A percentile compares a stretch with the other conserved stretches of the same genome.
Conservation (phyloP, 371 early-diverging fungal genomes). For the Mortierella sp. region DNA sequence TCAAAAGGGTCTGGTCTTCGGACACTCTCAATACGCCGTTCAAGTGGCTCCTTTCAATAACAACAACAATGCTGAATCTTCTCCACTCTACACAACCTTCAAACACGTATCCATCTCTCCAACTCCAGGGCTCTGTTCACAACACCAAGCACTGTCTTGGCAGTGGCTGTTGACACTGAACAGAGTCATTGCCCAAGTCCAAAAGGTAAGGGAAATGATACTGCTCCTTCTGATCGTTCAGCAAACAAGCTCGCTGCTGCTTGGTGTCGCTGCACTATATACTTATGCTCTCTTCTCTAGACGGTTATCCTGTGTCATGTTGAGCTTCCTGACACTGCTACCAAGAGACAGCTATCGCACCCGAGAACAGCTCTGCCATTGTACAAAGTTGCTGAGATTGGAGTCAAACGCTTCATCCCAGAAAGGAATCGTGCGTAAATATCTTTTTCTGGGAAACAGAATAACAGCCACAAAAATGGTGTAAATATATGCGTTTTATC, state of each 20-base stretch:
- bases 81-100: background rate
- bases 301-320: conserved; percentile 71
- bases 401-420: conserved; percentile 71
- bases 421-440: conserved; percentile 64
- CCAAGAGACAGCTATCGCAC: conserved; percentile 15
- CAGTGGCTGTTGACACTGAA: conserved; percentile 68
- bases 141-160: conserved; percentile 59
- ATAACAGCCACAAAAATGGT: no score
- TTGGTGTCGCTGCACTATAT: background rate
- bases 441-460: background rate
- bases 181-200: conserved; percentile 74
- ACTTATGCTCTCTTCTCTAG: conserved; percentile 31
- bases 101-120: conserved; percentile 28
- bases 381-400: conserved; percentile 63
- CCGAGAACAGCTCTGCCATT: conserved; percentile 43
- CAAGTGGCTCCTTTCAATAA: conserved; percentile 28
- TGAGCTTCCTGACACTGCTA: conserved; percentile 38
- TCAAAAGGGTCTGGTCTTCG: conserved; percentile 46
- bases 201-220: conserved; percentile 59
- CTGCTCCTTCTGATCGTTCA: no score
- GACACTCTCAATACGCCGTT: conserved; percentile 52
- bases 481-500: background rate
- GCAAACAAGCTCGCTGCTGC: background rate
- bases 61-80: background rate
- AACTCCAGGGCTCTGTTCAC: conserved; percentile 26